These are phyloP conservation scores for Claviceps sp. DNA, from an alignment of 2,329 filamentous ascomycete species.

Conservation along the genomic window DNA sequence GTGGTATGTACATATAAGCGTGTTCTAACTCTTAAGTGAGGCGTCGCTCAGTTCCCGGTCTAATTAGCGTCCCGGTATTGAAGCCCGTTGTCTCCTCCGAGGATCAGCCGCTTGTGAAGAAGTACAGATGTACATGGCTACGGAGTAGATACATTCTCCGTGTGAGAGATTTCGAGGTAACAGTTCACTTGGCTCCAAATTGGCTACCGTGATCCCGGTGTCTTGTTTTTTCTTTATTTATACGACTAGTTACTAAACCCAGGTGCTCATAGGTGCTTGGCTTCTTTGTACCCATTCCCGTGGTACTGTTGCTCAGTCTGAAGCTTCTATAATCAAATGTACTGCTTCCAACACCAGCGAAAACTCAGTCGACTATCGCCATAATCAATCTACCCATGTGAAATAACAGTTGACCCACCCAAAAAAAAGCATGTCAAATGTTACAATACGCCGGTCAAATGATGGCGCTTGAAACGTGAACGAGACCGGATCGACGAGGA, in stretches of 20 bases:
- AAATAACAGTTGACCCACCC: background rate
- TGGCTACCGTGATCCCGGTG: background rate
- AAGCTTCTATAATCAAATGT: background rate
- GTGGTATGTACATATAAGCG: too few relatives aligned
- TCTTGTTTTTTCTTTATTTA: background rate
- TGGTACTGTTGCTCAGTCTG: background rate
- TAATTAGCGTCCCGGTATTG: too few relatives aligned
- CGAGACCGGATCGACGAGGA: background rate
- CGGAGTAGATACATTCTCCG: too few relatives aligned
- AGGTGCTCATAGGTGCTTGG: background rate
- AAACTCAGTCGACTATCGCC: background rate
- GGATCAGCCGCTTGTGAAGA: too few relatives aligned
- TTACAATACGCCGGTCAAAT: background rate
- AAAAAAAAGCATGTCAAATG: background rate
- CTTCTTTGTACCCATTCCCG: background rate
- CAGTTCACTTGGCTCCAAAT: too few relatives aligned
- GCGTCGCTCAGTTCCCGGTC: too few relatives aligned
- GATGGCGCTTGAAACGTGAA: slow-evolving; percentile 1
- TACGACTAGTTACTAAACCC: background rate
- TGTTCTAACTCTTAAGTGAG: too few relatives aligned
- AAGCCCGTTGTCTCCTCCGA: too few relatives aligned
- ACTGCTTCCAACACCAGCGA: background rate
- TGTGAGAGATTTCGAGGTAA: too few relatives aligned
- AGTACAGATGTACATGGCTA: too few relatives aligned
- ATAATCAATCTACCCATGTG: background rate